Base-by-base conservation (phyloP, 2,329 filamentous ascomycete genomes). In the Diplodia mutila region DNA sequence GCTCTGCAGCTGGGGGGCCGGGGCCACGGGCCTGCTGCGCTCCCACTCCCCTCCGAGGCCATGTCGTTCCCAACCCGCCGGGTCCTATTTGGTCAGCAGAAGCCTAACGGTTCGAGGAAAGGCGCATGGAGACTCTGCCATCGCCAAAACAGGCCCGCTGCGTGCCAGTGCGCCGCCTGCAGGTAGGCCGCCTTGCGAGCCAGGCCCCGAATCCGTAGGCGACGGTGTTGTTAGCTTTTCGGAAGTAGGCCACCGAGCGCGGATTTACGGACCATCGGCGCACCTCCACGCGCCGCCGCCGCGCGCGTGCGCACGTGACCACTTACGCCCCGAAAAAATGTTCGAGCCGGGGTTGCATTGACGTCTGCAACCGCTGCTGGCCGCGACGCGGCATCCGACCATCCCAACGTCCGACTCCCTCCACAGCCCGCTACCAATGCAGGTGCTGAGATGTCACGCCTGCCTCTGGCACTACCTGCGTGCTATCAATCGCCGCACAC, bases 401-500 rank as follows among this genome's bases (percentile, higher is more conserved):
- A 18, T 53, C 16, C 34, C 46, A 3, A 21, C 48, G 8, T 23
- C 39, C 27, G 1, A 21, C 4, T 34, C 21, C 32, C 23, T 27
- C n/a, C 53, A 21, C 65, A 37, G 14, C 46, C 29, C n/a, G 23
- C 23, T 39, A n/a, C 42, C 57, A 14, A 84, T 84, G 82, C 68
- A 79, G 79, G 61, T 83, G 55, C 32, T 61, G 46, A 32, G 46
- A 23, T 67, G 81, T 70, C 78, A 77, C 69, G 76, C 78, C 70
- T 83, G 81, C 73, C 75, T 80, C 61, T 74, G 77, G 73, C 80
- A 80, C 75, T 78, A 76, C 70, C 75, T 82, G 61, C 79, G 79
- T 54, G 78, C 80, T 57, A 75, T 83, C 34, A 68, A 75, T 71
- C 29, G 71, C 70, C 34, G 76, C 82, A 69, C 65, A 12, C 65